Evolutionary conservation across 2,329 filamentous ascomycete species (phyloP), one percentile per base, ranked within the genome.

Genomic region (Sclerotinia sclerotiorum): DNA sequence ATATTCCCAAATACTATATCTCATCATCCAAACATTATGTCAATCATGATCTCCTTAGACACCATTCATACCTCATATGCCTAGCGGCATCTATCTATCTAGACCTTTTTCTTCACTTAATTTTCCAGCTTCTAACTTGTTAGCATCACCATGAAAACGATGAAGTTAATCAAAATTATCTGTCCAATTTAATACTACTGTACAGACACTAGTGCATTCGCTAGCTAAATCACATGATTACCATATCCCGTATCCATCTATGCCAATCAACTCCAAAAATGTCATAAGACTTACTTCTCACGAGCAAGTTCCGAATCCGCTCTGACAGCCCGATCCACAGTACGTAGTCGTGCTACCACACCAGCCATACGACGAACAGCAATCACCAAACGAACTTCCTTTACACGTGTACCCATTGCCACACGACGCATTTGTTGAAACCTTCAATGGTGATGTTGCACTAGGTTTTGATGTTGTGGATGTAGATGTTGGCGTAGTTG

Each of bases 281-380:
- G 5, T n/a, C 10, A 39, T 24, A 44, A 5, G 29, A 29, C 24
- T 24, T 24, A 35, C 5, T 35, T 35, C 44, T 39, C 44, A 51
- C 29, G 63, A 57, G n/a, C 63, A 65, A 44, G 39, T 65, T 17
- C 63, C 65, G 32, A 67, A 67, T n/a, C 19, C 65, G 29, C 29
- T 61, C 6, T 67, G 65, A 17, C 65, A 67, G 4, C 65, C 65
- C 4, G n/a, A 32, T 7, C 65, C 65, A 29, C 54, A 67, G 29
- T 44, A 67, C 17, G 10, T 21, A 15, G 8, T 29, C 13, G 55
- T 29, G 5, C 44, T 67, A 2, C 65, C 65, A 52, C 65, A 67
- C 17, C 24, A 67, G 21, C 65, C 65, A 52, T 44, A 52, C 6
- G 17, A 7, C 6, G 65, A 67, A 24, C 65, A 67, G 29, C 65